These are phyloP conservation scores for Aegilops tauschii DNA, from an alignment of 176 grass and related monocot species.

Conservation along the genomic window DNA sequence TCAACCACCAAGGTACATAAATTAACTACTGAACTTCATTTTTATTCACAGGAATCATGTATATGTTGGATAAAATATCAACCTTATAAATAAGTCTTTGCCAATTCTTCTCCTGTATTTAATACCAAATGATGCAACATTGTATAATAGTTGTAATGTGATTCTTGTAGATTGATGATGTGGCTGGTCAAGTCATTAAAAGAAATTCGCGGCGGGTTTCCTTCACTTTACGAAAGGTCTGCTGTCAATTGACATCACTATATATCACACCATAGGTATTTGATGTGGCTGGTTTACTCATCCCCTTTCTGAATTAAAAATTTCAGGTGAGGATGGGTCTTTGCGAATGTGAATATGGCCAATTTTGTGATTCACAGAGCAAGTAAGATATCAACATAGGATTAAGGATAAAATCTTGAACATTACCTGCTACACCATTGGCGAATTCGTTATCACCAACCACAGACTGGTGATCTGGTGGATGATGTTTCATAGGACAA, in stretches of 20 bases:
- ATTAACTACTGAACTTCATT: no score
- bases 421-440: slow-evolving; percentile 5
- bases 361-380: slow-evolving; percentile 84
- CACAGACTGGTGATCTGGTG: neutral
- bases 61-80: neutral
- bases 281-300: neutral
- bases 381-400: slow-evolving; percentile 23
- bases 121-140: neutral
- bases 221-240: slow-evolving; percentile 92
- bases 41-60: neutral
- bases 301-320: neutral
- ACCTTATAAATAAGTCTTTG: neutral
- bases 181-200: slow-evolving; percentile 59
- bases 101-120: neutral
- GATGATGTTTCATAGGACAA: slow-evolving; percentile 5
- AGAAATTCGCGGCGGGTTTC: slow-evolving; percentile 78
- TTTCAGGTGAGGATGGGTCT: slow-evolving; percentile 71
- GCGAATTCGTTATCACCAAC: neutral
- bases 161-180: slow-evolving; percentile 57
- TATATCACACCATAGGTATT: slow-evolving; percentile 86
- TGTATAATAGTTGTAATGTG: neutral
- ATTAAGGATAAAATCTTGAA: neutral
- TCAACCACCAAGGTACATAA: neutral
- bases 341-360: slow-evolving; percentile 64
- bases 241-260: slow-evolving; percentile 62